phyloP scores from a whole-genome alignment of 192 early-diverging fungal species.

The Umbelopsis vinacea region DNA sequence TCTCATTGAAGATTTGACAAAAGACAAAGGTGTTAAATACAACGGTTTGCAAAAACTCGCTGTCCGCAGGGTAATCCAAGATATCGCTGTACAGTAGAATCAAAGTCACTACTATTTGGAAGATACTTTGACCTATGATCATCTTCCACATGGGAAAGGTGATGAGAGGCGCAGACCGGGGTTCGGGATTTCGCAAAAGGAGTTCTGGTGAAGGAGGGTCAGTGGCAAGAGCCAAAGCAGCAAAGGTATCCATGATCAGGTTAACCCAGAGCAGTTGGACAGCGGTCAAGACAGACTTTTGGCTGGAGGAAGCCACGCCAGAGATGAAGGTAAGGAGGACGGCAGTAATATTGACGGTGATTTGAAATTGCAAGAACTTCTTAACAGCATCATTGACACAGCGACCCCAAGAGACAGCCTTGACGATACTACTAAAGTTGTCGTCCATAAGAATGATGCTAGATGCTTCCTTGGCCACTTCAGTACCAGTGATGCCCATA shows the following conservation, averaged over 20 bases:
- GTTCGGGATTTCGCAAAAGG: conserved; percentile 85
- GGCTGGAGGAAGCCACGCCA: conserved; percentile 60
- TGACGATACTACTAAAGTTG: conserved; percentile 97
- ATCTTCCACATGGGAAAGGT: conserved; percentile 94
- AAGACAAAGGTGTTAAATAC: conserved; percentile 95
- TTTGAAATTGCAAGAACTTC: conserved; percentile 99
- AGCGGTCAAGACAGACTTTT: conserved; percentile 89
- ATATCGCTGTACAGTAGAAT: conserved; percentile 75
- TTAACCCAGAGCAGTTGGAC: conserved; percentile 99
- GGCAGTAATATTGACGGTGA: conserved; percentile 96
- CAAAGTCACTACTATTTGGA: conserved; percentile 85
- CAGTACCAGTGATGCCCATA: conserved; percentile 99
- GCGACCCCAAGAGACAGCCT: conserved; percentile 97
- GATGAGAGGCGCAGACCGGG: conserved; percentile 82
- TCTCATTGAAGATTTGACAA: conserved; percentile 88
- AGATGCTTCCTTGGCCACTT: conserved; percentile 99
- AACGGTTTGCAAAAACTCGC: conserved; percentile 64
- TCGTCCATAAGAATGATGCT: conserved; percentile 98
- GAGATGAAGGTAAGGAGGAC: conserved; percentile 82
- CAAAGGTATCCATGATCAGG: conserved; percentile 99
- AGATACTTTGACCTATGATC: conserved; percentile 90
- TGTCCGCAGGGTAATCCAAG: conserved; percentile 49
- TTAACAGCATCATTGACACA: conserved; percentile 95
- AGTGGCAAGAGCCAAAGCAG: conserved; percentile 95
- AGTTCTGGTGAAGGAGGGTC: conserved; percentile 89